Evolutionary conservation across 1,284 basidiomycete genomes (phyloP), one percentile per base, ranked within the genome.

Genomic region (Fomitopsis betulina): DNA sequence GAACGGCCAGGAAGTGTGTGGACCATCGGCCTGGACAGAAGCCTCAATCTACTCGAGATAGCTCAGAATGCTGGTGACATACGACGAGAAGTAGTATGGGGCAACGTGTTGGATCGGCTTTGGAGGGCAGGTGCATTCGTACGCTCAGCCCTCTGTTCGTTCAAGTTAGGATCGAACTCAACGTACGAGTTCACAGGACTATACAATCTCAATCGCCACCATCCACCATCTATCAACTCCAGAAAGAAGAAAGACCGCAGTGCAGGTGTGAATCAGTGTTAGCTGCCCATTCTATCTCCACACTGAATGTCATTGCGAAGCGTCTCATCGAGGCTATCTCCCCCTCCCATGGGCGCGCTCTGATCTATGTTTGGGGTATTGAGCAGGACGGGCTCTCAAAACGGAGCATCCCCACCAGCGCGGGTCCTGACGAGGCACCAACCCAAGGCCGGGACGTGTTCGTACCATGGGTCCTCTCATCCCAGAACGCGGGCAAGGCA

Each of bases 321-420:
- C 79, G 85, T 35, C 76, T 95, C 21, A 69, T 94, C 17, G 78
- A 83, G 58, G 77, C 80, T 13, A 83, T 93, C 39, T 84, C 84
- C 1, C 76, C 85, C 5, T 58, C 67, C 2, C 82, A 89, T 64
- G 89, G 93, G 10, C 85, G 93, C 7, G 80, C 95, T 58, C 78
- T 99, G 63, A 89, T 99, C 66, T 98, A 97, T 67, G 97, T 98
- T n/a, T 99, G 97, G 97, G 96, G 96, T 1, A 84, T 92, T 56
- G 95, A 98, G 69, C 97, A 99, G 76, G 94, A 96, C 58, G 80
- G 83, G 35, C 73, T 86, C 5, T 93, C 91, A 2, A 93, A 90
- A 69, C 80, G 93, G 23, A 74, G 74, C 64, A 82, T 93, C 27
- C 84, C 86, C 1, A 52, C 58, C 32, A 33, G 54, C 6, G 50